Evolutionary conservation across 257 asterid genomes (phyloP).

Genomic region (Primulina eburnea): DNA sequence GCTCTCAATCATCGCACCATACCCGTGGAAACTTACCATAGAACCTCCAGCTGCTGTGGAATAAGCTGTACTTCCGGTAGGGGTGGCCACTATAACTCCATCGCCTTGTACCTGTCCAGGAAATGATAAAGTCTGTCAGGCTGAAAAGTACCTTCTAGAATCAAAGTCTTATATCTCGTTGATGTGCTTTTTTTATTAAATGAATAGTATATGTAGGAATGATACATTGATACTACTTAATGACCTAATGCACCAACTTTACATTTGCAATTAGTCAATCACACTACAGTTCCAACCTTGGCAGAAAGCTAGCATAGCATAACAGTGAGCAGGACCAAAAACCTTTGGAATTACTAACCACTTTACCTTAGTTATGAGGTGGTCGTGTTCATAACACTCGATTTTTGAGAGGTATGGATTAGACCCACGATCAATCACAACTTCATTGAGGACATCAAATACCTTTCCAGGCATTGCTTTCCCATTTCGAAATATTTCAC

Average conservation of each 20-base stretch:
- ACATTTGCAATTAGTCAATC: background rate
- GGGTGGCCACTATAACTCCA: conserved; percentile 98
- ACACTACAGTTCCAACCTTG: background rate
- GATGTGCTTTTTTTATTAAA: background rate
- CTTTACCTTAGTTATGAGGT: conserved; percentile 92
- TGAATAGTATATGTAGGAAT: too few relatives aligned
- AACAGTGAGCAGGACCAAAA: background rate
- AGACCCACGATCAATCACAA: conserved; percentile 98
- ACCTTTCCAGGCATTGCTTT: conserved; percentile 89
- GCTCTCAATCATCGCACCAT: background rate
- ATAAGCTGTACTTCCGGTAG: conserved; percentile 99
- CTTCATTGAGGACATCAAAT: conserved; percentile 88
- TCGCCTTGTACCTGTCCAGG: conserved; percentile 90
- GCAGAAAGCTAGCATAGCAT: conserved; percentile 1
- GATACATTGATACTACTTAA: background rate
- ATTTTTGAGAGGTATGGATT: conserved; percentile 97
- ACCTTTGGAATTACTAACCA: background rate
- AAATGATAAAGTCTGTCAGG: conserved; percentile 22
- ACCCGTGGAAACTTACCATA: conserved; percentile 56
- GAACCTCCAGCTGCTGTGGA: conserved; percentile 99
- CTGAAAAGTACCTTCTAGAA: conserved; percentile 10
- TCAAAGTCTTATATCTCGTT: background rate
- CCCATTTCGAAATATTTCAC: conserved; percentile 91
- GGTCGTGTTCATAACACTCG: conserved; percentile 95
- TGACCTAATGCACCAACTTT: background rate